Conservation (phyloP, 1,284 basidiomycete species). For the Rhodotorula sp. region DNA sequence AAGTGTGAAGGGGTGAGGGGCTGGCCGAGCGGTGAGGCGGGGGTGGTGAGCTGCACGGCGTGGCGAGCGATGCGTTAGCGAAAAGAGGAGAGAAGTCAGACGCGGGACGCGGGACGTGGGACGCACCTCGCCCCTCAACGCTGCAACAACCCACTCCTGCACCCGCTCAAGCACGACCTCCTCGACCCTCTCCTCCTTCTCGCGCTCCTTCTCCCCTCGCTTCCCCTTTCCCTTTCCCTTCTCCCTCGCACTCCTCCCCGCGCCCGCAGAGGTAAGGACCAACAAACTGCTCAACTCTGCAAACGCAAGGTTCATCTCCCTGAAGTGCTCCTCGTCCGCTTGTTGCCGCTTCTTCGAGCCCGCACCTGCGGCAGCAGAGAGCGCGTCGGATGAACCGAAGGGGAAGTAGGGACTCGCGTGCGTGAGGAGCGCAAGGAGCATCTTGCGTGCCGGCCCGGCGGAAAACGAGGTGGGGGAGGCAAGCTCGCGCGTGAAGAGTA, state of each 20-base stretch:
- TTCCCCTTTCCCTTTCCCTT: not conserved
- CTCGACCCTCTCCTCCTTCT: slow-evolving; percentile 35
- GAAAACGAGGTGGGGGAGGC: not conserved
- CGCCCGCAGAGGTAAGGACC: slow-evolving; percentile 53
- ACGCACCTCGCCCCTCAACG: slow-evolving; percentile 61
- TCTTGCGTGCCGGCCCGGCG: slow-evolving; percentile 29
- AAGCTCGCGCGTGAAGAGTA: slow-evolving; percentile 63
- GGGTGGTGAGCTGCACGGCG: slow-evolving; percentile 28
- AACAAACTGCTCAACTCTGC: slow-evolving; percentile 68
- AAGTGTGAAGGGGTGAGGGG: slow-evolving; percentile 63
- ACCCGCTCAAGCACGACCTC: slow-evolving; percentile 58
- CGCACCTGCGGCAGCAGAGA: slow-evolving; percentile 40
- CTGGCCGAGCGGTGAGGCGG: slow-evolving; percentile 53
- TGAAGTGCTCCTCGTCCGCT: slow-evolving; percentile 53
- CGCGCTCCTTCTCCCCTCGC: slow-evolving; percentile 42
- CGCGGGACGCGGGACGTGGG: not conserved
- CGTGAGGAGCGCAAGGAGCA: slow-evolving; percentile 60
- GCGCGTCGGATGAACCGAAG: slow-evolving; percentile 54
- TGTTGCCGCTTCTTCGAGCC: not conserved
- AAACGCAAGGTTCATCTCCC: slow-evolving; percentile 69
- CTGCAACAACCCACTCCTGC: slow-evolving; percentile 64
- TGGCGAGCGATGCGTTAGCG: not conserved
- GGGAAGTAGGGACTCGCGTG: slow-evolving; percentile 83
- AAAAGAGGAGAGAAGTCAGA: not conserved
- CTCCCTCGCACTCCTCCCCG: not conserved